These are phyloP conservation scores for Rhodotorula sp. DNA, from an alignment of 1,284 basidiomycete species.

Conservation along the genomic window DNA sequence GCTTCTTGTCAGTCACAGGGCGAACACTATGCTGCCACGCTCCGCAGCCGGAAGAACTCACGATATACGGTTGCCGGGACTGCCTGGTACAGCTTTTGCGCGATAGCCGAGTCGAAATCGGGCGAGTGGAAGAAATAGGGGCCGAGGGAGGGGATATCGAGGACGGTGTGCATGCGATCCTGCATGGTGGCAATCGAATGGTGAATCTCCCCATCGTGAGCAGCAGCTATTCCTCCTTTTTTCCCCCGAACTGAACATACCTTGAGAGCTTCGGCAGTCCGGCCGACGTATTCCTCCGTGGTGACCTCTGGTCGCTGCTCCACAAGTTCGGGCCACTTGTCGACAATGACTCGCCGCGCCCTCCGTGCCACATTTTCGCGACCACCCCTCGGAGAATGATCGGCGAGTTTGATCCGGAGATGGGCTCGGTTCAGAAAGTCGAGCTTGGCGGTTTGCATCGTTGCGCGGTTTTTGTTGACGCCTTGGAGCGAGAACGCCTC, in stretches of 20 bases:
- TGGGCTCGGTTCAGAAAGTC: conserved; percentile 76
- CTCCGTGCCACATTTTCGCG: conserved; percentile 27
- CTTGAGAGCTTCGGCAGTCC: conserved; percentile 27
- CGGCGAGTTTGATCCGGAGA: conserved; percentile 54
- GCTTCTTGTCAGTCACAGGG: neutral
- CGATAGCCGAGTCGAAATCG: conserved; percentile 58
- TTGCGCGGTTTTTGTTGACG: conserved; percentile 70
- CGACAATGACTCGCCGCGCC: conserved; percentile 15
- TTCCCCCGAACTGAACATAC: neutral
- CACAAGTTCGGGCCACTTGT: conserved; percentile 8
- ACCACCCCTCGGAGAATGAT: neutral
- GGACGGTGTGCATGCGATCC: conserved; percentile 67
- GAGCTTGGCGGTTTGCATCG: conserved; percentile 68
- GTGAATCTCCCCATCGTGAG: too few relatives aligned
- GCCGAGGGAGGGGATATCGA: conserved; percentile 64
- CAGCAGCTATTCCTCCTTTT: too few relatives aligned
- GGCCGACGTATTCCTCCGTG: conserved; percentile 13
- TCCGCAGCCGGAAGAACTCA: conserved; percentile 46
- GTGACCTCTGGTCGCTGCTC: neutral
- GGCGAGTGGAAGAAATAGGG: conserved; percentile 75
- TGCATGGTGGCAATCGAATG: conserved; percentile 45
- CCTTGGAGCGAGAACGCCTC: conserved; percentile 66
- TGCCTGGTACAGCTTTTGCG: conserved; percentile 58
- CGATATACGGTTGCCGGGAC: conserved; percentile 54
- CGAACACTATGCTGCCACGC: neutral